phyloP scores from a whole-genome alignment of 768 basidiomycete genomes.

The Scleroderma bovista region DNA sequence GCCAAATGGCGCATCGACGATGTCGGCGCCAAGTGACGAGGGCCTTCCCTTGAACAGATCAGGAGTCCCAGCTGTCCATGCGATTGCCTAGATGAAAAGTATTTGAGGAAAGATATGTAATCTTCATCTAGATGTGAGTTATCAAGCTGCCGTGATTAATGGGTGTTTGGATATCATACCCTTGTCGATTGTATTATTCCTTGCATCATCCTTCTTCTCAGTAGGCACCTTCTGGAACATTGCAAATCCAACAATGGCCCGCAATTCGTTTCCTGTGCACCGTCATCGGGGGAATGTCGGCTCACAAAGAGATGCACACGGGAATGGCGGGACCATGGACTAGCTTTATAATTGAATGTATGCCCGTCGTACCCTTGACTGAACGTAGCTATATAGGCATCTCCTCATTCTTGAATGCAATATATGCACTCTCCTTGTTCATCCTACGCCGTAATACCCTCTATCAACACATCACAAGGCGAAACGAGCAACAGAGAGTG shows the following conservation, averaged over 20 bases:
- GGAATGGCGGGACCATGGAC: constrained; percentile 28
- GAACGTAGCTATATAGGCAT: constrained; percentile 68
- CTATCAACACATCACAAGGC: background rate
- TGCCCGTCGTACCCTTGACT: constrained; percentile 88
- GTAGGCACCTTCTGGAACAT: constrained; percentile 84
- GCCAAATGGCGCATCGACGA: no score
- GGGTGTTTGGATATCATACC: constrained; percentile 37
- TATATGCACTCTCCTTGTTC: constrained; percentile 90
- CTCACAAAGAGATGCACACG: background rate
- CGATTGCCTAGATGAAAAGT: no score
- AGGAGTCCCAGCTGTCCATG: no score
- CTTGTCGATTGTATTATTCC: constrained; percentile 86
- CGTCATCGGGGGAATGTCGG: constrained; percentile 1
- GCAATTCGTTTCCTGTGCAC: constrained; percentile 71
- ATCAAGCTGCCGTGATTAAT: constrained; percentile 2
- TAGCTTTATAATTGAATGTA: constrained; percentile 83
- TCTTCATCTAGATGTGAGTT: constrained; percentile 73
- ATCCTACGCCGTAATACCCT: constrained; percentile 37
- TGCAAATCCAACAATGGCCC: constrained; percentile 90
- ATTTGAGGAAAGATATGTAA: constrained; percentile 75
- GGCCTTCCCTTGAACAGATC: no score
- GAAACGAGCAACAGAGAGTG: no score
- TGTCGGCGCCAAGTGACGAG: no score
- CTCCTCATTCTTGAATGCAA: constrained; percentile 78
- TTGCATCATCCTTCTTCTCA: constrained; percentile 74